Conservation (phyloP, 129 eudicot genomes). For the Smallanthus sonchifolius region DNA sequence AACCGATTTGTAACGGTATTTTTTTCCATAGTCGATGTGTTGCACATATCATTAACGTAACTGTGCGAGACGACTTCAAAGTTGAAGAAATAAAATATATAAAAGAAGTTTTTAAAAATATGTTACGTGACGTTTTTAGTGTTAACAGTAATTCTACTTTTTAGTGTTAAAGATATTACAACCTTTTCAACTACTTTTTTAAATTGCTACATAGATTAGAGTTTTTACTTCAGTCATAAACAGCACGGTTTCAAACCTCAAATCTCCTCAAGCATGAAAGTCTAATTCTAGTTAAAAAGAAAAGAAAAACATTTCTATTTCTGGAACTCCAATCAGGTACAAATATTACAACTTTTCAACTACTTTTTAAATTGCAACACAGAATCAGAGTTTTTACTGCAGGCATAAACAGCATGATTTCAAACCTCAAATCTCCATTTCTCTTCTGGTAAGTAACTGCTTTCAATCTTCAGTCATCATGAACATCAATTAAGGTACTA, state of each 20-base stretch:
- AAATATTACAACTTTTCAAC: not conserved
- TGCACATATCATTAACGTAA: too few relatives aligned
- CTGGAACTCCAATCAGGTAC: not conserved
- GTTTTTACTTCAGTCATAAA: too few relatives aligned
- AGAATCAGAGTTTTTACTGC: not conserved
- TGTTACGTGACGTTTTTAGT: too few relatives aligned
- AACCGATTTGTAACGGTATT: too few relatives aligned
- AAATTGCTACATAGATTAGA: too few relatives aligned
- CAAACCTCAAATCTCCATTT: conserved; percentile 1
- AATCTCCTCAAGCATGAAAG: not conserved
- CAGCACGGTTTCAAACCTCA: not conserved
- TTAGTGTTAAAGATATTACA: too few relatives aligned
- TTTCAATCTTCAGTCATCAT: conserved; percentile 14
- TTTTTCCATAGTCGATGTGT: too few relatives aligned
- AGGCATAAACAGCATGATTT: conserved; percentile 6
- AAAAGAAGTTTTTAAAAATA: too few relatives aligned
- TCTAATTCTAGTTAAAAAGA: not conserved
- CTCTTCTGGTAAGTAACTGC: conserved; percentile 7
- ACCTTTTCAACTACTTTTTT: too few relatives aligned
- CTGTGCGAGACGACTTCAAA: too few relatives aligned
- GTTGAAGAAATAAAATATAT: too few relatives aligned
- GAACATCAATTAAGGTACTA: conserved; percentile 17
- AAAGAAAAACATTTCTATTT: not conserved
- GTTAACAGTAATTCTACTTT: too few relatives aligned
- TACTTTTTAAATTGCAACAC: not conserved